Percentiles rank a stretch among this genome's conserved stretches.
These are phyloP conservation scores for Fagus crenata DNA, from an alignment of 306 rosid species.

Conservation along the genomic window DNA sequence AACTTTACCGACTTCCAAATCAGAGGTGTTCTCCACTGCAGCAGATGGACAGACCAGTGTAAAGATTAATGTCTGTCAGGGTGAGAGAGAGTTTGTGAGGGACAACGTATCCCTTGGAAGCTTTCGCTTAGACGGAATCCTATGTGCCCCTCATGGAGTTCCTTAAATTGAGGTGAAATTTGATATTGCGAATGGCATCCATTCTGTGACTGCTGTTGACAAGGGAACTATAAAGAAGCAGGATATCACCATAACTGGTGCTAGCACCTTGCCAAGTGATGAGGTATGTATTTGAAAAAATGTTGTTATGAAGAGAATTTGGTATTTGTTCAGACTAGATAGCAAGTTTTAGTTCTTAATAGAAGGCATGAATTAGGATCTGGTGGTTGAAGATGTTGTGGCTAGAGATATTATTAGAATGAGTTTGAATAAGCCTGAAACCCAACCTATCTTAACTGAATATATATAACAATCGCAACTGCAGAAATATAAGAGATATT, in stretches of 20 bases:
- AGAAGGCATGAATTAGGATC: conserved; percentile 38
- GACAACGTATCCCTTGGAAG: conserved; percentile 96
- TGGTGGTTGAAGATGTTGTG: neutral
- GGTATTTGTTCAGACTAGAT: neutral
- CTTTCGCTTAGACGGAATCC: conserved; percentile 94
- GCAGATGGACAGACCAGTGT: conserved; percentile 95
- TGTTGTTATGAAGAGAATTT: neutral
- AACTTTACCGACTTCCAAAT: conserved; percentile 90
- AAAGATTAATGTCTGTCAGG: conserved; percentile 37
- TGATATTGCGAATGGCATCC: conserved; percentile 88
- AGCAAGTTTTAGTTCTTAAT: neutral
- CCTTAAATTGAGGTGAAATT: conserved; percentile 96
- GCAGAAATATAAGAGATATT: too few relatives aligned
- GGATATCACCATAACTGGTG: conserved; percentile 93
- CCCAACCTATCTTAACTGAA: too few relatives aligned
- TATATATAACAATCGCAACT: too few relatives aligned
- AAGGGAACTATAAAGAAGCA: conserved; percentile 93
- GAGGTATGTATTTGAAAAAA: conserved; percentile 50
- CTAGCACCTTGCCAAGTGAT: conserved; percentile 85
- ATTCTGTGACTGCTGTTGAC: conserved; percentile 75
- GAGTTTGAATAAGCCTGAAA: neutral
- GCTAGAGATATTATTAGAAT: neutral
- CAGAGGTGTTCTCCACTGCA: conserved; percentile 90
- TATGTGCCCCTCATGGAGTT: conserved; percentile 90
- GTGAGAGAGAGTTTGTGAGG: conserved; percentile 74